A percentile compares a stretch with the other conserved stretches of the same genome.
Conservation (phyloP, 441 rosid species). For the Arabidopsis hybrid region DNA sequence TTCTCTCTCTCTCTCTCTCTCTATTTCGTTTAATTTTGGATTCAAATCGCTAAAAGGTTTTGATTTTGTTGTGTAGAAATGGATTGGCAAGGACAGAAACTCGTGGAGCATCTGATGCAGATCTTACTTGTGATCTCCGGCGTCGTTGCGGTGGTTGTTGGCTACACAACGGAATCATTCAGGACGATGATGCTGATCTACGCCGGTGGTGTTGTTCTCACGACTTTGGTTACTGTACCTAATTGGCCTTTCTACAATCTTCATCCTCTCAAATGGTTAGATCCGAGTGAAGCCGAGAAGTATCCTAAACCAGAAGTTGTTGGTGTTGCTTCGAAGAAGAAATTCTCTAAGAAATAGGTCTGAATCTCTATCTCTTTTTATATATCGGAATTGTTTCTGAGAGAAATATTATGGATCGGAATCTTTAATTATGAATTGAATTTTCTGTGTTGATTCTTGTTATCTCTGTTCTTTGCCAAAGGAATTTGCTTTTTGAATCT, state of each 20-base stretch:
- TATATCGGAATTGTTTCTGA: not conserved
- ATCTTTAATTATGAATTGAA: conserved; percentile 17
- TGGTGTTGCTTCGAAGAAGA: conserved; percentile 57
- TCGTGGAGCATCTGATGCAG: conserved; percentile 94
- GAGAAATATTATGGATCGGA: not conserved
- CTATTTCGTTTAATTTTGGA: not conserved
- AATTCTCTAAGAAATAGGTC: conserved; percentile 64
- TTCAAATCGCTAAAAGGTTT: not conserved
- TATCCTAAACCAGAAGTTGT: conserved; percentile 67
- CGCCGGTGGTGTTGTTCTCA: conserved; percentile 74
- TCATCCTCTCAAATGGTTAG: conserved; percentile 82
- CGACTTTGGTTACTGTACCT: conserved; percentile 74
- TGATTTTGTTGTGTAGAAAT: conserved; percentile 38
- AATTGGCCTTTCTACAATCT: conserved; percentile 85
- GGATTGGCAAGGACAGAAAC: conserved; percentile 99
- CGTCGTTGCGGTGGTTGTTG: conserved; percentile 56
- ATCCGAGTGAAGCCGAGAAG: conserved; percentile 74
- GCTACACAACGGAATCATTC: conserved; percentile 67
- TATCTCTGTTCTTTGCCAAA: not conserved
- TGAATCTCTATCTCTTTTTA: not conserved
- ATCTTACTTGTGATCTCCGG: conserved; percentile 68
- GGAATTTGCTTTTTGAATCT: not conserved
- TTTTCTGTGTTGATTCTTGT: not conserved
- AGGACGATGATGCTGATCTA: conserved; percentile 69
- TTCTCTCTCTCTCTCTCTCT: not conserved